Base-by-base conservation (phyloP, 768 basidiomycete species). In the Leucocoprinus birnbaumii region DNA sequence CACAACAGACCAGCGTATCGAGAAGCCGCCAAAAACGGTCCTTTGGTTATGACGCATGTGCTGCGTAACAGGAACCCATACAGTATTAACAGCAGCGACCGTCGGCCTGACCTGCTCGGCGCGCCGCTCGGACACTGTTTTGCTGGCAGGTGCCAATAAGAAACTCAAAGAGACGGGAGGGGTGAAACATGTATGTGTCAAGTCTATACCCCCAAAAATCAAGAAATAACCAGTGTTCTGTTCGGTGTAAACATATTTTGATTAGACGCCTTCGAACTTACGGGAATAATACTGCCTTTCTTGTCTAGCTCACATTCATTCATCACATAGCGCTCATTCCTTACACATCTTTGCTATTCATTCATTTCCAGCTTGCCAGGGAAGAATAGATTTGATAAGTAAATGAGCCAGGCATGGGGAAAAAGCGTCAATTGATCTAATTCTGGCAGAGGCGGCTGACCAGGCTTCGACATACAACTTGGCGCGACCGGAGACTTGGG, bases 261-360 rank as follows among this genome's bases (percentile, higher is more conserved):
- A 18, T 7, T 6, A 2, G 37, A 22, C 24, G 43, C 14, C 31
- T n/a, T 21, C 3, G 44, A 46, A 14, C 16, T 45, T 53, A 53
- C 52, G 44, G 44, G 44, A 51, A 46, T 38, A 45, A 53, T 53
- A 37, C 52, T 53, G 16, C 52, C 52, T 46, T 53, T 53, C 52
- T 52, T 6, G 51, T 31, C 41, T 38, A 24, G 42, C 43, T 24
- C 27, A 5, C 24, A 37, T 53, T 47, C 24, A 46, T 46, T 53
- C 4, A 14, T 24, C 37, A 26, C 21, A 14, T 24, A 40, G 48
- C 37, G 48, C 37, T 34, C 35, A 38, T 21, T 22, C 13, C 7
- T 50, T 40, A 50, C 35, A 14, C 48, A 26, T 7, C 38, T 31
- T 11, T 5, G 31, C 38, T 38, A 38, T 38, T n/a, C 38, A 38